Evolutionary conservation across 768 basidiomycete genomes (phyloP).

Genomic region (Fomitopsis pulvina): DNA sequence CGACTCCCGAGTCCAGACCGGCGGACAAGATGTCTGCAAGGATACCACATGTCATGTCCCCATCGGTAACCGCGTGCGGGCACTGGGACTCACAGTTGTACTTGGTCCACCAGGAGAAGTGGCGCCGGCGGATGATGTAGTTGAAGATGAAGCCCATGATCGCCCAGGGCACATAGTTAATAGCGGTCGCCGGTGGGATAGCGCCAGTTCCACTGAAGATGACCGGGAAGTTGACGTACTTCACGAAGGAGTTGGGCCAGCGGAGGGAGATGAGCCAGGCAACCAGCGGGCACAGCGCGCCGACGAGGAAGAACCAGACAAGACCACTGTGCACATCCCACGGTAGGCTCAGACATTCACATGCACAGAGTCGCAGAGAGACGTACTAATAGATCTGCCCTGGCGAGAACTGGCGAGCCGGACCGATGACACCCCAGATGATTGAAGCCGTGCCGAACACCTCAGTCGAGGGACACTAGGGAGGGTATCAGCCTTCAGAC

Average conservation of each 20-base stretch:
- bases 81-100: slow-evolving; percentile 26
- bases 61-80: slow-evolving; percentile 8
- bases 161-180: slow-evolving; percentile 34
- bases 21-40: slow-evolving; percentile 62
- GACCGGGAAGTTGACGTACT: slow-evolving; percentile 34
- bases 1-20: slow-evolving; percentile 62
- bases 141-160: slow-evolving; percentile 32
- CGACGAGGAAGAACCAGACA: slow-evolving; percentile 40
- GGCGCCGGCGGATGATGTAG: slow-evolving; percentile 30
- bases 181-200: slow-evolving; percentile 36
- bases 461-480: slow-evolving; percentile 16
- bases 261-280: slow-evolving; percentile 40
- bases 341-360: background rate
- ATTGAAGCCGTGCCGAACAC: slow-evolving; percentile 50
- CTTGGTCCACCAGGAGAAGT: slow-evolving; percentile 34
- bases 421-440: slow-evolving; percentile 41
- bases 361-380: background rate
- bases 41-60: background rate
- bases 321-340: slow-evolving; percentile 14
- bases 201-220: slow-evolving; percentile 33
- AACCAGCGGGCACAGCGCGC: slow-evolving; percentile 31
- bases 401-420: slow-evolving; percentile 27
- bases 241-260: slow-evolving; percentile 52
- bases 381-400: slow-evolving; percentile 31
- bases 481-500: background rate